A percentile compares a stretch with the other conserved stretches of the same genome.
phyloP scores from a whole-genome alignment of 2,329 filamentous ascomycete species.

The Microsporum ferrugineum region DNA sequence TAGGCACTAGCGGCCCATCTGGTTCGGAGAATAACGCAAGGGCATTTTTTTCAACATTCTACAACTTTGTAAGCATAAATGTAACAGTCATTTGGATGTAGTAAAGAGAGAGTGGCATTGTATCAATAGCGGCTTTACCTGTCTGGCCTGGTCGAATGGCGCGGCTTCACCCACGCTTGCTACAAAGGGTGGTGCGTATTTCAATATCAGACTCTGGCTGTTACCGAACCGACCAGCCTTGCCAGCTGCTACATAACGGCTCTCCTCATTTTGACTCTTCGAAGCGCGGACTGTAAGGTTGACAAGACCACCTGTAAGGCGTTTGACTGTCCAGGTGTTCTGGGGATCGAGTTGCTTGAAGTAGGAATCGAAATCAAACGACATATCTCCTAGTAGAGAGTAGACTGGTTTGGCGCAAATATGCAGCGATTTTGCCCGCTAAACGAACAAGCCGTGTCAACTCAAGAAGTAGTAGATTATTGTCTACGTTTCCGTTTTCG shows the following conservation, averaged over 20 bases:
- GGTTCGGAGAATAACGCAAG: conserved; percentile 2
- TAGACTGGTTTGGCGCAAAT: neutral
- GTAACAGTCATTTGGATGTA: neutral
- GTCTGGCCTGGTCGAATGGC: conserved; percentile 8
- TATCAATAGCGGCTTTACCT: neutral
- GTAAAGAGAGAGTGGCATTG: neutral
- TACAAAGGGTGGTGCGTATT: conserved; percentile 9
- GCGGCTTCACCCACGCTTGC: conserved; percentile 2
- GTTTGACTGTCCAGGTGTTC: neutral
- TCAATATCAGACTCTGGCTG: conserved; percentile 8
- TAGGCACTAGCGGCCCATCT: neutral
- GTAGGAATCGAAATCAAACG: conserved; percentile 6
- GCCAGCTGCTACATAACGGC: neutral
- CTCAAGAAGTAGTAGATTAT: no score
- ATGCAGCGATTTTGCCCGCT: neutral
- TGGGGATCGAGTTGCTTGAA: conserved; percentile 2
- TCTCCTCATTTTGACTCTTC: neutral
- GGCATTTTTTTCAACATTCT: conserved; percentile 8
- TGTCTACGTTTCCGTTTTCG: no score
- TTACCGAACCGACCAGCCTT: neutral
- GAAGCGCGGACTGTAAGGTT: conserved; percentile 9
- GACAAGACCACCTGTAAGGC: conserved; percentile 7
- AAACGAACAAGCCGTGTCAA: no score
- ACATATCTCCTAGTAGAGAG: neutral
- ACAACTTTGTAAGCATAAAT: neutral